Evolutionary conservation across 2,329 filamentous ascomycete species (phyloP), one percentile per base, ranked within the genome.

Genomic region (Huntiella moniliformis): DNA sequence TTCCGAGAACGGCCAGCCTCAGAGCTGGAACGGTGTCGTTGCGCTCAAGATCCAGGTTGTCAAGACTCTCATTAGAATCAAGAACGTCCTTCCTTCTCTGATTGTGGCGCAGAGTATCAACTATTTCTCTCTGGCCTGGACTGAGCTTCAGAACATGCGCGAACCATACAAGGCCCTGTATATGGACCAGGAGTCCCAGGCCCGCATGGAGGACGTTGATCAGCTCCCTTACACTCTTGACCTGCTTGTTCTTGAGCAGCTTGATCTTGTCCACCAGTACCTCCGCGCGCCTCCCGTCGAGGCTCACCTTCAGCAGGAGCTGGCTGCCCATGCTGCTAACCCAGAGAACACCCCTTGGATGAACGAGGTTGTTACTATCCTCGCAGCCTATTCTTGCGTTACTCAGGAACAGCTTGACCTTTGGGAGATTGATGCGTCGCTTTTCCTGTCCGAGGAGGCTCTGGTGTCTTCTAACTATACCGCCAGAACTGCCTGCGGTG

Each of bases 391-490:
- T 61, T 80, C 86, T 10, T 84, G 88, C 53, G 92, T 98, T 54
- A 87, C 82, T 2, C 78, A 76, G 22, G 91, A 98, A 60, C 91
- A 96, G 57, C 85, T 95, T 62, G 85, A 83, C 5, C 64, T 98
- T 7, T 98, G 91, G 91, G 85, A 95, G 54, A 85, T 95, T 51
- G 91, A 98, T 60, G 82, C 92, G 53, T 96, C 93, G 49, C 73
- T 98, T 2, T 98, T 92, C 61, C 70, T 98, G 40, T 88, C 86
- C 1, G 91, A 98, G 61, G 88, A 96, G 63, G 88, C 85, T 2
- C 88, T 86, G 2, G 82, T 95, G 13, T 94, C 86, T 10, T 83
- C 87, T 31, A 96, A 96, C 60, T 98, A 96, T 63, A 95, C 91
- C 0, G 83, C 91, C 11, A 77, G 91, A 53, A 93, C 85, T 13